Base-by-base conservation (phyloP, 441 rosid species). In the Arabidopsis lyrata region DNA sequence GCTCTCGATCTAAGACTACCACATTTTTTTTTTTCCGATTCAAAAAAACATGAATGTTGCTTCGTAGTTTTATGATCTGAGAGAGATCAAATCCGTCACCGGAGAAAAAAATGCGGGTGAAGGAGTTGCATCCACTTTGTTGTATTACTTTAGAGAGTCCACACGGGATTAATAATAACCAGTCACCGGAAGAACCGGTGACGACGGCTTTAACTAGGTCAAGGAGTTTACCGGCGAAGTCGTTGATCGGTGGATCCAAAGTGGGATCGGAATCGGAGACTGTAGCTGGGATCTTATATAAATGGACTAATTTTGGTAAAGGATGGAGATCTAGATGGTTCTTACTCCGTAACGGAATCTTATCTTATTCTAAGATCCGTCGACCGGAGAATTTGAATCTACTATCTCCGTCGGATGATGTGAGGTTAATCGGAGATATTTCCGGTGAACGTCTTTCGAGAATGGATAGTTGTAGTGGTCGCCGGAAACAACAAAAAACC, bases 251-350 rank as follows among this genome's bases (percentile, higher is more conserved):
- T 9, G 79, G 78, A 76, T 73, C 81, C 77, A 70, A 16, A 18
- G 70, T 39, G 16, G 55, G 89, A 90, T 82, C 85, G 93, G 77
- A 86, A 83, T 61, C 15, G 1, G 67, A 82, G 81, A 48, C 58
- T 14, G 96, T 95, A 4, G 98, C 96, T 52, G 99, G 98, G 55
- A 85, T 93, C 13, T 82, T 95, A 31, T 83, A 87, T 63, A 95
- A 95, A 84, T 95, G 99, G 99, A 95, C 99, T 8, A 95, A 95
- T 80, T 93, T 85, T 83, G 92, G 99, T 4, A 93, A 90, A 74
- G 98, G 99, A 16, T 95, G 99, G 99, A 90, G 99, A 87, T 93
- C 95, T 62, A 85, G 99, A 64, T 95, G 97, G 97, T 93, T 95
- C 81, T 79, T 87, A 58, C 86, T 95, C 68, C 87, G 86, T 45